A percentile compares a stretch with the other conserved stretches of the same genome.
phyloP scores from a whole-genome alignment of 371 early-diverging fungal genomes.

The Mortierella sp. region DNA sequence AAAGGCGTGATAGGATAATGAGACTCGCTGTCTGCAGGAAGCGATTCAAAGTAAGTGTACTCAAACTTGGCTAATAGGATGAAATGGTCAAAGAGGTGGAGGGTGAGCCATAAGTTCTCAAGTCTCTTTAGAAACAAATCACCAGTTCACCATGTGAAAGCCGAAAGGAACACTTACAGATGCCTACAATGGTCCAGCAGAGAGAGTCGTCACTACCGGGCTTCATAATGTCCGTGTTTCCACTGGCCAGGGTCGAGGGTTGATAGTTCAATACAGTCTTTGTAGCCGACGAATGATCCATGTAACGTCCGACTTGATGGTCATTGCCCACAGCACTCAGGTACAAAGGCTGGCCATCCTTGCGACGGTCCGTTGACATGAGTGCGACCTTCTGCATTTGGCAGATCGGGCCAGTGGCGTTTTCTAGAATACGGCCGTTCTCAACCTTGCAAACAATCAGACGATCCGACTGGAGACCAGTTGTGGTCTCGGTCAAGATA shows the following conservation, averaged over 20 bases:
- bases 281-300: conserved; percentile 45
- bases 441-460: conserved; percentile 85
- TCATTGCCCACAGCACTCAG: conserved; percentile 50
- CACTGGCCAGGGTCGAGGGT: conserved; percentile 38
- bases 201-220: conserved; percentile 75
- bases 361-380: conserved; percentile 56
- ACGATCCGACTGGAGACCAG: conserved; percentile 74
- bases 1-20: conserved; percentile 53
- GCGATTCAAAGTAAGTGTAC: conserved; percentile 61
- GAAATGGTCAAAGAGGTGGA: not conserved
- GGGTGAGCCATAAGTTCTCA: not conserved
- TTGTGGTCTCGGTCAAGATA: conserved; percentile 70
- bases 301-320: conserved; percentile 52
- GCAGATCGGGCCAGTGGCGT: conserved; percentile 79
- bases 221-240: conserved; percentile 40
- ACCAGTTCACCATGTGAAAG: too few species aligned
- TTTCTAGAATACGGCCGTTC: conserved; percentile 72
- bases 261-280: conserved; percentile 50
- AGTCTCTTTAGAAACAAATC: not conserved
- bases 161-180: conserved; percentile 52
- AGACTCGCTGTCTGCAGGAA: conserved; percentile 36
- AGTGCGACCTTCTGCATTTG: conserved; percentile 91
- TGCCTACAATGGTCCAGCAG: conserved; percentile 90
- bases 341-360: conserved; percentile 33
- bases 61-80: conserved; percentile 58